phyloP scores from a whole-genome alignment of 2,329 filamentous ascomycete species.

The Exophiala lecanii-corni region DNA sequence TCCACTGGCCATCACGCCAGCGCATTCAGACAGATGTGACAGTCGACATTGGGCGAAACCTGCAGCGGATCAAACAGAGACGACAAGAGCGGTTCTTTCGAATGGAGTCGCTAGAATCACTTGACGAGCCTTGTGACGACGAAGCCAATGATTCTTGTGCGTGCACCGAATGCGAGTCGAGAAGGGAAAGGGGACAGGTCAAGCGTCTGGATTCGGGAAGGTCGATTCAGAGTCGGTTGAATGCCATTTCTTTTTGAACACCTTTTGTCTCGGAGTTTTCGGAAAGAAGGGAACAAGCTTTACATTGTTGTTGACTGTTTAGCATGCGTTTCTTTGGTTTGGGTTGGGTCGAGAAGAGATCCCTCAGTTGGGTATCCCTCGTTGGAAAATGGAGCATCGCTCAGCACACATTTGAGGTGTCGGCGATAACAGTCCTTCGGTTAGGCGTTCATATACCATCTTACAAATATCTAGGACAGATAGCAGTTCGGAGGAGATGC shows the following conservation, averaged over 20 bases:
- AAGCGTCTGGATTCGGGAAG: background rate
- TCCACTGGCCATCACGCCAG: background rate
- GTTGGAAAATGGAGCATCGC: no score
- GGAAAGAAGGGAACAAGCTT: no score
- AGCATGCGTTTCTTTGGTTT: no score
- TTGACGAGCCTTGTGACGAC: background rate
- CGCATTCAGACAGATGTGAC: background rate
- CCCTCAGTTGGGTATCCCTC: no score
- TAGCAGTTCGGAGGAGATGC: no score
- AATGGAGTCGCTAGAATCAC: background rate
- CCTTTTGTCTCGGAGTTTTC: no score
- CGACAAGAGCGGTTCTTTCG: background rate
- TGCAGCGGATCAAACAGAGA: constrained; percentile 1
- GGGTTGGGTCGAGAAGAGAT: no score
- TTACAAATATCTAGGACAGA: no score
- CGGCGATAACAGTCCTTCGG: no score
- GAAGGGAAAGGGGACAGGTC: background rate
- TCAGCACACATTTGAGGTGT: no score
- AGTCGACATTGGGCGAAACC: background rate
- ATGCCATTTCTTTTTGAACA: constrained; percentile 2
- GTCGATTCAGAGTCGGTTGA: background rate
- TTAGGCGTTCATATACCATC: no score
- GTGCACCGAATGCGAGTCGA: background rate
- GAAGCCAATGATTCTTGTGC: background rate
- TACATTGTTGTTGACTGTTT: no score